Evolutionary conservation across 192 early-diverging fungal genomes (phyloP), one percentile per base, ranked within the genome.

Genomic region (Entomortierella lignicola): DNA sequence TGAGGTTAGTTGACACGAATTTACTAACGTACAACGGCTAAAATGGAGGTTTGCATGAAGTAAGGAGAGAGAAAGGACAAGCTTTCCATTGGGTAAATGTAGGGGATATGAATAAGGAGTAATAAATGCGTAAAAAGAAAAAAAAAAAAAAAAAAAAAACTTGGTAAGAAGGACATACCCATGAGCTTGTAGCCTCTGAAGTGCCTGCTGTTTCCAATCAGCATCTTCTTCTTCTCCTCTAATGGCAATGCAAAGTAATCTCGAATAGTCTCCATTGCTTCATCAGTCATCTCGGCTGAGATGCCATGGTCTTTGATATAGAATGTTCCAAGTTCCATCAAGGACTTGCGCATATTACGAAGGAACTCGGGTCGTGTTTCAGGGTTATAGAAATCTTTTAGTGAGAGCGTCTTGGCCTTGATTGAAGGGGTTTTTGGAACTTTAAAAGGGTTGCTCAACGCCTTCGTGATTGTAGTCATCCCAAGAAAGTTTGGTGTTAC

Each of bases 141-240:
- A 21, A 23, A 57, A 8, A 6, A 31, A 68, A 41, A 61, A 41
- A 15, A 47, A 13, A 8, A 29, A 7, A 50, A 48, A 56, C 4
- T 32, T 25, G 17, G 26, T 1, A 52, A 8, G 15, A 32, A 34
- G 21, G 27, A 72, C 80, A 63, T 72, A 82, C 85, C 72, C 20
- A 86, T 56, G 27, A 71, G 41, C 37, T 83, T 87, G 63, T 89
- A 90, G 2, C 90, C 90, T 17, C 89, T 80, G 51, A 89, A 90
- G 32, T 88, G 88, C 25, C 86, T 82, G 17, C 83, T 85, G 51
- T 88, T 82, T 17, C 72, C 83, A 65, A 88, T 86, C 43, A 86
- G 72, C 31, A 86, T 75, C 47, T 85, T 84, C 34, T 85, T 56
- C 62, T 90, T 91, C 39, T 88, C 85, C 30, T 84, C 82, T 1